Base-by-base conservation (phyloP, 2,329 filamentous ascomycete genomes). In the Penicillium nordicum region DNA sequence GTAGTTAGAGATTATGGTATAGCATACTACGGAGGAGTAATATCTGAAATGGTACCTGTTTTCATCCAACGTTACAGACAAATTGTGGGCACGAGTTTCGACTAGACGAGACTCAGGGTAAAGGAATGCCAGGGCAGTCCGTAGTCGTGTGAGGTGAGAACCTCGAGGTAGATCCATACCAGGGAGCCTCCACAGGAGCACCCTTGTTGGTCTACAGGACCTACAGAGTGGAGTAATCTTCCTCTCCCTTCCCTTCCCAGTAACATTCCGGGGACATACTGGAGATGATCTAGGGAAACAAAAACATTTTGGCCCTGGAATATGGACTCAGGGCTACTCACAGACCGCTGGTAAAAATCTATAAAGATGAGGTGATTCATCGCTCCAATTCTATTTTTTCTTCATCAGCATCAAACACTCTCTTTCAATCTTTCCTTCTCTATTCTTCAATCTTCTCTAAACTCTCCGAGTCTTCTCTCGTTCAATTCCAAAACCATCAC, bases 401-500 rank as follows among this genome's bases (percentile, higher is more conserved):
- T 66, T 65, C 69, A 68, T 67, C 67, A 50, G 54, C 62, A 63
- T 61, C 69, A 67, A 37, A 47, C 29, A 50, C 68, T 65, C 63
- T 73, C 70, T 63, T 68, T 68, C 60, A 64, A 40, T 55, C 64
- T 64, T 62, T 63, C 57, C 43, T 67, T 67, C 57, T 53, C 36
- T 57, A 60, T 48, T 45, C 51, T 55, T 53, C 53, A 29, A 56
- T 50, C 34, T 43, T 43, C 29, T 44, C 29, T 44, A 9, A 12
- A 29, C 27, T 45, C 58, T 65, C 63, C 62, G 59, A 62, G 61
- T 55, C 40, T 42, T 53, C 65, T 64, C 64, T 67, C 67, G 57
- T 68, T 68, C 59, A 67, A 63, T 55, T 55, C 64, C 69, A 67
- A 70, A 55, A 57, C 55, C 55, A 55, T 66, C 70, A 73, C 62